These are phyloP conservation scores for Blastocrithidia nonstop DNA, from an alignment of 208 protist genomes.

Conservation along the genomic window DNA sequence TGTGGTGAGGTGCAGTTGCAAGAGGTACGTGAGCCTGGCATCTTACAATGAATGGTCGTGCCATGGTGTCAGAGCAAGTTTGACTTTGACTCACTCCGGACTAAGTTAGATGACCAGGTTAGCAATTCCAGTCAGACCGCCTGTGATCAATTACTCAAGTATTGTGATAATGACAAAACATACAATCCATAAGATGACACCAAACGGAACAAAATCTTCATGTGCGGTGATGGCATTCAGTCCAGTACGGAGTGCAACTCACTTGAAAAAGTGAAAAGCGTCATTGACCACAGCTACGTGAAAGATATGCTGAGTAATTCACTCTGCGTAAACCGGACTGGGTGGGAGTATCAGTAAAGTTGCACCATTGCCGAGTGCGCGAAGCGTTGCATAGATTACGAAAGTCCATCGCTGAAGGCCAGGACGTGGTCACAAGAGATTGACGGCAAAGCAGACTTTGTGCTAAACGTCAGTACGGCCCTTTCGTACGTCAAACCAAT, in stretches of 20 bases:
- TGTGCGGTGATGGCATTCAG: conserved; percentile 26
- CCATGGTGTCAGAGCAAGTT: conserved; percentile 41
- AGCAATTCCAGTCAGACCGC: conserved; percentile 5
- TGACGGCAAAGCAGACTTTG: conserved; percentile 10
- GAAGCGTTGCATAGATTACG: conserved; percentile 21
- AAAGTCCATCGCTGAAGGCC: conserved; percentile 4
- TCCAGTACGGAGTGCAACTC: conserved; percentile 9
- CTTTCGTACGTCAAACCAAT: conserved; percentile 42
- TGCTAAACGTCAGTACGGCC: conserved; percentile 37
- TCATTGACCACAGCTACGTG: conserved; percentile 15
- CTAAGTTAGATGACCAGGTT: conserved; percentile 12
- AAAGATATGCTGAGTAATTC: conserved; percentile 29
- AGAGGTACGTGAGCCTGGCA: conserved; percentile 38
- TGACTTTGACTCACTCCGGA: conserved; percentile 15
- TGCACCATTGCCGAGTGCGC: conserved; percentile 32
- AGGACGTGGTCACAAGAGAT: conserved; percentile 13
- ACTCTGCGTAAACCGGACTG: conserved; percentile 23
- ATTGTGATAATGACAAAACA: conserved; percentile 15
- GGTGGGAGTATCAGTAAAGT: conserved; percentile 19
- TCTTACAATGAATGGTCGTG: conserved; percentile 68
- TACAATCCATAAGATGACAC: conserved; percentile 9
- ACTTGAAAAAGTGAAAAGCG: conserved; percentile 16
- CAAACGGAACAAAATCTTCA: conserved; percentile 13
- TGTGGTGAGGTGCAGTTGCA: conserved; percentile 51
- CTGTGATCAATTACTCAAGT: conserved; percentile 34